Evolutionary conservation across 2,329 filamentous ascomycete species (phyloP), one percentile per base, ranked within the genome.

Genomic region (Chaetomium globosum): DNA sequence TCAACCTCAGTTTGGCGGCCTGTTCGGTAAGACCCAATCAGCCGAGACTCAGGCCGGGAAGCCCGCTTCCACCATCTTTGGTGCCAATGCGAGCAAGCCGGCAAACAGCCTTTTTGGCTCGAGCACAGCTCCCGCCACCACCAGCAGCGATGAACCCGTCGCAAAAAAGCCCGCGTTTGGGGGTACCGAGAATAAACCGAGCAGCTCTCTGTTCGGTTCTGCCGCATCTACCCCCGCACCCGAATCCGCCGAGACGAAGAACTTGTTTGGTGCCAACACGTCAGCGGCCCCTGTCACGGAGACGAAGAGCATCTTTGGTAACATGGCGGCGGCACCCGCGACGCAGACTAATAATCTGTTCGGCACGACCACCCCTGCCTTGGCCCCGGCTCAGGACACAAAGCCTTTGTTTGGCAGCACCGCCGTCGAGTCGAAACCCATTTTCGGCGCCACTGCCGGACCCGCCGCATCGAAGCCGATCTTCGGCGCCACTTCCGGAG

Each of bases 381-480:
- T 16, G 16, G 51, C 59, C 19, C 33, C 70, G 23, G 62, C 75
- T 33, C 48, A 52, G 21, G 67, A 69, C 21, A 59, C 73, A 30
- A 71, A 73, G 61, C 69, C 74, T 0, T 62, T 78, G 0, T 80
- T 81, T 66, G 76, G 76, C 46, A 68, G 66, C 48, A 48, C 23
- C 36, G 52, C 52, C 48, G 60, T 65, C 23, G 74, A 67, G 65
- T 59, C 67, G 9, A 73, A 74, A 65, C 64, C 74, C 30, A 31
- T 76, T 1, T 78, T 77, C 61, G 76, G 75, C 23, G 67, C 52
- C 43, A 59, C 70, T 30, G 57, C 70, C 7, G 66, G 65, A 16
- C 31, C 51, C 33, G 49, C 64, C 4, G 65, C 63, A 23, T 19
- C 51, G 23, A 68, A 67, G 56, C 48, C 65, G 13, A 63, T 79